These are phyloP conservation scores for Neoboletus magnificus DNA, from an alignment of 768 basidiomycete genomes.

Conservation along the genomic window DNA sequence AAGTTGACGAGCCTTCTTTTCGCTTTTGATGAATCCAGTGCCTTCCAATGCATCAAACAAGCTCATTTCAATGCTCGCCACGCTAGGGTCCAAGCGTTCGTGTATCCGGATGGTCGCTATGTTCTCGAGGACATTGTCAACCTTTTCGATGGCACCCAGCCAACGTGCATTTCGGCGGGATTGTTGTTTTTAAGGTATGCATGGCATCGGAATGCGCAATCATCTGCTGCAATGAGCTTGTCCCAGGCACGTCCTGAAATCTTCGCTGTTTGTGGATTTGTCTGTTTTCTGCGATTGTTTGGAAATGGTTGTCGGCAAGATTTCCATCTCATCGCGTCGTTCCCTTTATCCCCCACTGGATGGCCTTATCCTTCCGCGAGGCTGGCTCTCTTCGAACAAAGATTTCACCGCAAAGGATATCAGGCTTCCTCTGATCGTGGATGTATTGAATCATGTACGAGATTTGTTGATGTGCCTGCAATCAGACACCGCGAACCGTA, in stretches of 20 bases:
- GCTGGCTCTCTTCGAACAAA: constrained; percentile 39
- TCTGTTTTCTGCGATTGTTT: constrained; percentile 49
- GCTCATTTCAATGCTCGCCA: constrained; percentile 22
- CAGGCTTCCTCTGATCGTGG: background rate
- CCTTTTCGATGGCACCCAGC: constrained; percentile 23
- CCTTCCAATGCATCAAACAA: constrained; percentile 34
- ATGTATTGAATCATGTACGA: constrained; percentile 19
- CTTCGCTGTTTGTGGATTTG: constrained; percentile 39
- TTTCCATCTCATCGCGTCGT: constrained; percentile 36
- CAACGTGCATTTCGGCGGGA: constrained; percentile 31
- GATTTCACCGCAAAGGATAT: constrained; percentile 14
- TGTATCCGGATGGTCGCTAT: constrained; percentile 17
- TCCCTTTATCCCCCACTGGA: constrained; percentile 32
- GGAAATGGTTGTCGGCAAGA: constrained; percentile 45
- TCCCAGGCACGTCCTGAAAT: constrained; percentile 42
- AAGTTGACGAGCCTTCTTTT: constrained; percentile 38
- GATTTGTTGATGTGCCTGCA: constrained; percentile 30
- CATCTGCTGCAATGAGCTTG: background rate
- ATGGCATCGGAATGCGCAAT: background rate
- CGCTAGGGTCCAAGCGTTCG: background rate
- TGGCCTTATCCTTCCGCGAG: constrained; percentile 49
- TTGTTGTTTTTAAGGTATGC: constrained; percentile 39
- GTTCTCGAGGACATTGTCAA: constrained; percentile 34
- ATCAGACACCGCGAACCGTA: constrained; percentile 26
- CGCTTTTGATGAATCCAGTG: constrained; percentile 34